Percentiles rank a stretch among this genome's conserved stretches.
Evolutionary conservation across 2,329 filamentous ascomycete genomes (phyloP).

Genomic region (Penicillium crustosum): DNA sequence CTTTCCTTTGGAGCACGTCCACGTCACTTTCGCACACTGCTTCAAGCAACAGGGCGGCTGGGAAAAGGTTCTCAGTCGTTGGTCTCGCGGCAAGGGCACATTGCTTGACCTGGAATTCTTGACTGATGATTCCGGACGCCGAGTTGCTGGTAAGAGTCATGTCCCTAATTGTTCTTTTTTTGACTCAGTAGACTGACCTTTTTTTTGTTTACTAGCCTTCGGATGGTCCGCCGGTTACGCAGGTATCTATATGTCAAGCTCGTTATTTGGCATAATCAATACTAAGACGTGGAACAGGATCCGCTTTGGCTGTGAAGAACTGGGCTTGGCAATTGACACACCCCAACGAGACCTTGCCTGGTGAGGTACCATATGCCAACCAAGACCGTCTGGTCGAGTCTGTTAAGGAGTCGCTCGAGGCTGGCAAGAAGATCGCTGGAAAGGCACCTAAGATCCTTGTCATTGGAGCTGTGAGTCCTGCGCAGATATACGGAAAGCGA

Average conservation of each 20-base stretch:
- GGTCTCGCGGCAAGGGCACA: conserved; percentile 71
- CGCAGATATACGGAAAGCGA: not conserved
- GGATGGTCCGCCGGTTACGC: conserved; percentile 74
- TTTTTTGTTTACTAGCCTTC: conserved; percentile 35
- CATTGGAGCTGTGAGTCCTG: conserved; percentile 65
- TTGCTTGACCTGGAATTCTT: conserved; percentile 89
- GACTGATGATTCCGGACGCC: conserved; percentile 67
- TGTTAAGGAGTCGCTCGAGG: conserved; percentile 69
- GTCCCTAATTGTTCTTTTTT: not conserved
- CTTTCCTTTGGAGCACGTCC: conserved; percentile 68
- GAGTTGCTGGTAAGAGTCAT: conserved; percentile 40
- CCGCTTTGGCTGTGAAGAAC: conserved; percentile 71
- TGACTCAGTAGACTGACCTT: conserved; percentile 6
- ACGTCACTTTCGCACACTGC: conserved; percentile 71
- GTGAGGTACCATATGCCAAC: conserved; percentile 60
- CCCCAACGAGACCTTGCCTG: conserved; percentile 64
- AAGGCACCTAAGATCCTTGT: conserved; percentile 73
- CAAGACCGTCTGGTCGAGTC: conserved; percentile 71
- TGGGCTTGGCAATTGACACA: conserved; percentile 82
- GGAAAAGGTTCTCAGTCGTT: conserved; percentile 76
- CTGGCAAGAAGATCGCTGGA: conserved; percentile 66
- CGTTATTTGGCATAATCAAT: not conserved
- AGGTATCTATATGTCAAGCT: conserved; percentile 28
- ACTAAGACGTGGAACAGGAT: conserved; percentile 43
- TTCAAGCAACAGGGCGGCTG: conserved; percentile 77